Conservation (phyloP, 805 yeast species). For the Kuraishia molischiana region DNA sequence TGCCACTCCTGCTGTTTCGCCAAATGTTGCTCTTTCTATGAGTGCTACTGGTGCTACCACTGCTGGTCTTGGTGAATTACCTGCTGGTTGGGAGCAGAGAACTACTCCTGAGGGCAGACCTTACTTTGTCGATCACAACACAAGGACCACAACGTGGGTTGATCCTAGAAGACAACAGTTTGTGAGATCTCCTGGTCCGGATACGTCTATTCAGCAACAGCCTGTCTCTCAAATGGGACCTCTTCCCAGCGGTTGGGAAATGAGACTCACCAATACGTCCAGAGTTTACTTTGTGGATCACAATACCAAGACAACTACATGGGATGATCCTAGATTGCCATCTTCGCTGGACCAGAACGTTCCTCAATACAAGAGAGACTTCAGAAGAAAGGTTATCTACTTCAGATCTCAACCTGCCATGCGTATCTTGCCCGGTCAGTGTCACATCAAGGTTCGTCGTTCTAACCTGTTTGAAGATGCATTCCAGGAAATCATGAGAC, state of each 20-base stretch:
- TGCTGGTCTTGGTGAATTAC: conserved; percentile 92
- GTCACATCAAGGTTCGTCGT: conserved; percentile 96
- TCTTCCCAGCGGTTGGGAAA: conserved; percentile 98
- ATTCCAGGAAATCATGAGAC: conserved; percentile 97
- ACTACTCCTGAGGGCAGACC: conserved; percentile 98
- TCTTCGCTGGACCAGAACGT: conserved; percentile 96
- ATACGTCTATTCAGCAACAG: conserved; percentile 92
- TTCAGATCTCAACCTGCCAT: conserved; percentile 98
- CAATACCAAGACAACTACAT: conserved; percentile 97
- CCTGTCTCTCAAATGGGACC: conserved; percentile 98
- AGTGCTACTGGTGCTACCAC: conserved; percentile 84
- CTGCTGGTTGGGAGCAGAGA: conserved; percentile 99
- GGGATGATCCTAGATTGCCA: conserved; percentile 99
- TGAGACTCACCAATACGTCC: conserved; percentile 98
- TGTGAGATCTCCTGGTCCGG: conserved; percentile 87
- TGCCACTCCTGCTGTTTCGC: conserved; percentile 35
- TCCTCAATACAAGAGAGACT: conserved; percentile 98
- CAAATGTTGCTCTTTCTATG: conserved; percentile 34
- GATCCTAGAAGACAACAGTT: conserved; percentile 99
- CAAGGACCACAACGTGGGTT: conserved; percentile 99
- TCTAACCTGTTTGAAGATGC: conserved; percentile 95
- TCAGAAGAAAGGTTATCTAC: conserved; percentile 93
- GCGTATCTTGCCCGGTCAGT: conserved; percentile 95
- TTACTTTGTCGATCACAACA: conserved; percentile 96
- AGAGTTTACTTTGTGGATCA: conserved; percentile 98